Evolutionary conservation across 768 basidiomycete genomes (phyloP).

Genomic region (Boletellus ananas): DNA sequence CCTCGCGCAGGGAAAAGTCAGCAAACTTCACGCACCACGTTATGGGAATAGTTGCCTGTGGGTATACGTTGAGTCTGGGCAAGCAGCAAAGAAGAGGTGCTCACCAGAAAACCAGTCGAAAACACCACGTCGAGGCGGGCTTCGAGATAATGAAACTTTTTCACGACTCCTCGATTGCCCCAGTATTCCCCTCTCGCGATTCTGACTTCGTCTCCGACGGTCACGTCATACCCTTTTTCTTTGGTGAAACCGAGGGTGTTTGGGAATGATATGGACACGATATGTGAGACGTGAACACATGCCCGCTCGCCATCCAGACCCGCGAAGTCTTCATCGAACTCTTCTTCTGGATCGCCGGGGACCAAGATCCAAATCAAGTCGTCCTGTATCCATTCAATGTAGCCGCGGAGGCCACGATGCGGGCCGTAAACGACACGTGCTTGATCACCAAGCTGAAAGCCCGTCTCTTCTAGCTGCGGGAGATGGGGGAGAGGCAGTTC

Average conservation of each 20-base stretch:
- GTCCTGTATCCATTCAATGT: background rate
- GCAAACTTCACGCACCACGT: background rate
- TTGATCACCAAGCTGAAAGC: background rate
- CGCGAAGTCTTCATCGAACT: background rate
- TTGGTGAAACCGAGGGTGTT: background rate
- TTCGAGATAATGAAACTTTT: background rate
- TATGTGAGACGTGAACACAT: background rate
- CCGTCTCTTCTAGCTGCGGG: background rate
- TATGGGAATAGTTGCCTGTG: background rate
- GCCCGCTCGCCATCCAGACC: background rate
- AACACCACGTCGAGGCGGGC: background rate
- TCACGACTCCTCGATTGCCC: background rate
- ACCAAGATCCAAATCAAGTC: background rate
- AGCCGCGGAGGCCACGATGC: background rate
- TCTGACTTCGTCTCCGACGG: background rate
- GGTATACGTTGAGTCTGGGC: too few species aligned
- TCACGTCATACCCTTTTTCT: background rate
- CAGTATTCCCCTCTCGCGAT: background rate
- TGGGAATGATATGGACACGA: background rate
- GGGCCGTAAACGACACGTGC: background rate
- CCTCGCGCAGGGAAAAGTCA: background rate
- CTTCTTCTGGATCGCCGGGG: background rate
- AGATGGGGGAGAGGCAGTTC: background rate
- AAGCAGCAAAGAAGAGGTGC: background rate
- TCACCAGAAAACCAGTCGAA: background rate